Conservation (phyloP, 345 rosid genomes). For the Sisymbrium irio region DNA sequence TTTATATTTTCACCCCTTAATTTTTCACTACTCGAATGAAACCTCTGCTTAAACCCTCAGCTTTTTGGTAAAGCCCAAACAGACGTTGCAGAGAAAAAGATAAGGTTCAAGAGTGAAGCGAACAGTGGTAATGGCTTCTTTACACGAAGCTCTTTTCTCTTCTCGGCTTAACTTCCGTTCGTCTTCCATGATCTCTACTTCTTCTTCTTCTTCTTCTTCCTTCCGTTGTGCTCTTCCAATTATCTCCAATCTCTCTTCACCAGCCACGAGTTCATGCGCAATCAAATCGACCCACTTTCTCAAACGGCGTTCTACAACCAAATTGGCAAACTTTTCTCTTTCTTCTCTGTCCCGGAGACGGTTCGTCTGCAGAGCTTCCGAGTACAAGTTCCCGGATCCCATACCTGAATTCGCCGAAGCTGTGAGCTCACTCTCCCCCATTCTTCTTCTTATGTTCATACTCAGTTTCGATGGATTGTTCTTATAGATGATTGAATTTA, state of each 20-base stretch:
- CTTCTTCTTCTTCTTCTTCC: constrained; percentile 23
- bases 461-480: not conserved
- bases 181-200: constrained; percentile 5
- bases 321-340: constrained; percentile 10
- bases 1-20: not conserved
- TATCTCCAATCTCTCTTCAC: constrained; percentile 21
- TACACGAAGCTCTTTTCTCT: constrained; percentile 35
- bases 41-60: constrained; percentile 26
- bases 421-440: constrained; percentile 39
- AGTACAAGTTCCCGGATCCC: constrained; percentile 82
- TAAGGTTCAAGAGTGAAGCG: constrained; percentile 8
- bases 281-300: constrained; percentile 18
- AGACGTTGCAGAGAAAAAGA: constrained; percentile 21
- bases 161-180: constrained; percentile 12
- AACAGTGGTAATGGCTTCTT: constrained; percentile 39
- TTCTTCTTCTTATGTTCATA: not conserved
- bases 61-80: not conserved
- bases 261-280: not conserved
- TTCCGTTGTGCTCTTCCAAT: constrained; percentile 14
- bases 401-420: constrained; percentile 86
- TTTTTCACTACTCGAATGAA: not conserved
- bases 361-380: constrained; percentile 59
- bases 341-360: constrained; percentile 20
- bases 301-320: constrained; percentile 17
- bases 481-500: not conserved